Percentiles rank a stretch among this genome's conserved stretches.
Conservation (phyloP, 2,329 filamentous ascomycete species). For the Huntiella savannae region DNA sequence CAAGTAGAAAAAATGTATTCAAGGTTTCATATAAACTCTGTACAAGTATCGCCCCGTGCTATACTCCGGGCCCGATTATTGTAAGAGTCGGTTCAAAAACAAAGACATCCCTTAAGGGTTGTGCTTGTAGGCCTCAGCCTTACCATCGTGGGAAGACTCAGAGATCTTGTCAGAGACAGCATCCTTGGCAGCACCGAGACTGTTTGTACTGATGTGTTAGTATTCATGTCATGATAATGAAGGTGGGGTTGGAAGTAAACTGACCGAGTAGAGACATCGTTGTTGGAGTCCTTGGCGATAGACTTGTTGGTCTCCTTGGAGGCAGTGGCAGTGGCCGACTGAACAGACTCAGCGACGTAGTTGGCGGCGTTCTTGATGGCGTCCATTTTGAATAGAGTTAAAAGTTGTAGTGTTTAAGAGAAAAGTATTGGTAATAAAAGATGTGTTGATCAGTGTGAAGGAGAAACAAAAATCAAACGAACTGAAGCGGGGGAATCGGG, state of each 20-base stretch:
- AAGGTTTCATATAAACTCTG: not conserved
- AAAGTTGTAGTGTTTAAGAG: conserved; percentile 9
- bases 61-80: not conserved
- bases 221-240: not conserved
- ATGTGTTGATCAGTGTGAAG: no score
- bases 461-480: no score
- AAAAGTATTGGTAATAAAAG: no score
- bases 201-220: conserved; percentile 18
- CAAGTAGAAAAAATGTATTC: no score
- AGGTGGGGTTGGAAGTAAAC: conserved; percentile 10
- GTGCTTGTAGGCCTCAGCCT: conserved; percentile 25
- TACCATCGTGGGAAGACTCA: conserved; percentile 22
- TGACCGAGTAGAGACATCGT: conserved; percentile 33
- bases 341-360: conserved; percentile 48
- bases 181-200: conserved; percentile 28
- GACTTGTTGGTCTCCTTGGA: conserved; percentile 56
- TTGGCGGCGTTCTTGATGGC: conserved; percentile 41
- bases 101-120: conserved; percentile 5
- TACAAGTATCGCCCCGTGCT: not conserved
- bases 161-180: conserved; percentile 30
- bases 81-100: not conserved
- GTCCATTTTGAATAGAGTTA: conserved; percentile 26
- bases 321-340: conserved; percentile 34
- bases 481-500: no score
- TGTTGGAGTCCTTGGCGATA: conserved; percentile 43